Evolutionary conservation across 2,329 filamentous ascomycete genomes (phyloP).

Genomic region (Colletotrichum tanaceti): DNA sequence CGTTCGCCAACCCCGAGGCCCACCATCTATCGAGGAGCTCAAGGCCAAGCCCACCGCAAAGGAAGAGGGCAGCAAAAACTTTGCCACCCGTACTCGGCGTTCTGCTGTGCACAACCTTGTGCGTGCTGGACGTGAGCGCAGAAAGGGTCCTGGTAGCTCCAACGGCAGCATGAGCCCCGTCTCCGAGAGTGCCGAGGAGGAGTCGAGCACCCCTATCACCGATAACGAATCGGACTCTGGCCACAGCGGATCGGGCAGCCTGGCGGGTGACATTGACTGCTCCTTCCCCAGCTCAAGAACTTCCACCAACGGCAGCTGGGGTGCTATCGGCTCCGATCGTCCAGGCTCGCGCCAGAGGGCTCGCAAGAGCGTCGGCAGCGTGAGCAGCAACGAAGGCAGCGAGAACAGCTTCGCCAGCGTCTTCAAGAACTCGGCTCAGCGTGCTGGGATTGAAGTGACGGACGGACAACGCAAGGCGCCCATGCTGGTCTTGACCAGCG

Average conservation of each 20-base stretch:
- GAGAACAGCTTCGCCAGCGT: slow-evolving; percentile 73
- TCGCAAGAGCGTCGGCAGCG: slow-evolving; percentile 72
- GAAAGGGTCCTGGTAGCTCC: slow-evolving; percentile 78
- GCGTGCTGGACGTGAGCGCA: slow-evolving; percentile 87
- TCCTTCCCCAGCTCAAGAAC: slow-evolving; percentile 81
- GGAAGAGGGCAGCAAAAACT: slow-evolving; percentile 97
- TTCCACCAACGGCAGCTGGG: slow-evolving; percentile 76
- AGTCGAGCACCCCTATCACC: slow-evolving; percentile 73
- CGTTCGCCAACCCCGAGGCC: slow-evolving; percentile 89
- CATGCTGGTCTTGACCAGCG: slow-evolving; percentile 87
- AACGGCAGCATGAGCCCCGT: slow-evolving; percentile 87
- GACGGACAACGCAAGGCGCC: slow-evolving; percentile 82
- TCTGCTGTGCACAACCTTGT: slow-evolving; percentile 93
- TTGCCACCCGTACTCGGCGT: slow-evolving; percentile 89
- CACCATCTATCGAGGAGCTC: slow-evolving; percentile 91
- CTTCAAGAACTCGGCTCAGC: slow-evolving; percentile 69
- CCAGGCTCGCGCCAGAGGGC: slow-evolving; percentile 77
- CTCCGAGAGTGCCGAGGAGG: slow-evolving; percentile 77
- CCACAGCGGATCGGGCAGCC: slow-evolving; percentile 80
- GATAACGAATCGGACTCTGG: slow-evolving; percentile 82
- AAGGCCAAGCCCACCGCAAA: slow-evolving; percentile 89
- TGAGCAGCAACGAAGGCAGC: slow-evolving; percentile 69
- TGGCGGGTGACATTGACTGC: slow-evolving; percentile 77
- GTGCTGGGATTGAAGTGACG: slow-evolving; percentile 65
- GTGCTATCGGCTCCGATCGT: slow-evolving; percentile 88